Conservation (phyloP, 306 rosid species). For the Psophocarpus tetragonolobus region DNA sequence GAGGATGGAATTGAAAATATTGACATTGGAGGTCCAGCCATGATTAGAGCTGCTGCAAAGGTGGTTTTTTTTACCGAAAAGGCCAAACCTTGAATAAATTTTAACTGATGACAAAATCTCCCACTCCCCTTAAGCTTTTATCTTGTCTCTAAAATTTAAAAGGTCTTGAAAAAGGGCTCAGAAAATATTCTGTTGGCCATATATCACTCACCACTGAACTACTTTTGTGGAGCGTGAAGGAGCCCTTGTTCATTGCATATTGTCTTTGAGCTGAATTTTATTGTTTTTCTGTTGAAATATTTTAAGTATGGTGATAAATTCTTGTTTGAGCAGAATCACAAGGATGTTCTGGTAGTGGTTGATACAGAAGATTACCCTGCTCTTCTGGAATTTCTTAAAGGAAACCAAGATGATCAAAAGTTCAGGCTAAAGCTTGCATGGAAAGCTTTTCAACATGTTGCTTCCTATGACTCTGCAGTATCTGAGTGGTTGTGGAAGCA, state of each 20-base stretch:
- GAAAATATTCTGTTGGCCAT: conserved; percentile 14
- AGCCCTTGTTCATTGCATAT: neutral
- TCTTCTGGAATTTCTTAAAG: conserved; percentile 72
- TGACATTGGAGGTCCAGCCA: conserved; percentile 96
- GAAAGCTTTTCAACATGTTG: conserved; percentile 93
- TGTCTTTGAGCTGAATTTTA: neutral
- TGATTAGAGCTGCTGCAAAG: conserved; percentile 99
- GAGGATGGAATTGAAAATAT: conserved; percentile 96
- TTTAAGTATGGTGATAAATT: conserved; percentile 18
- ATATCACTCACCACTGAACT: neutral
- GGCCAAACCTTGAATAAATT: neutral
- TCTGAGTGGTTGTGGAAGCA: conserved; percentile 99
- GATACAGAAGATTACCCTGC: conserved; percentile 85
- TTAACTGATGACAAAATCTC: neutral
- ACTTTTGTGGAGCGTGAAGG: neutral
- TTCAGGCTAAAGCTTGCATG: conserved; percentile 86
- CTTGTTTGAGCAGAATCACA: conserved; percentile 69
- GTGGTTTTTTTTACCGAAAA: conserved; percentile 44
- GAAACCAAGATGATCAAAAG: conserved; percentile 57
- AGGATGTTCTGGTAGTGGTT: conserved; percentile 89
- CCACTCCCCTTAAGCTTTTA: neutral
- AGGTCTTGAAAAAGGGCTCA: neutral
- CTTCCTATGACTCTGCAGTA: conserved; percentile 91
- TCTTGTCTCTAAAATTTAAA: neutral
- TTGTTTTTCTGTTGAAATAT: neutral